Percentiles rank a stretch among this genome's conserved stretches.
Evolutionary conservation across 495 filamentous ascomycete species (phyloP).

Genomic region (Evernia prunastri): DNA sequence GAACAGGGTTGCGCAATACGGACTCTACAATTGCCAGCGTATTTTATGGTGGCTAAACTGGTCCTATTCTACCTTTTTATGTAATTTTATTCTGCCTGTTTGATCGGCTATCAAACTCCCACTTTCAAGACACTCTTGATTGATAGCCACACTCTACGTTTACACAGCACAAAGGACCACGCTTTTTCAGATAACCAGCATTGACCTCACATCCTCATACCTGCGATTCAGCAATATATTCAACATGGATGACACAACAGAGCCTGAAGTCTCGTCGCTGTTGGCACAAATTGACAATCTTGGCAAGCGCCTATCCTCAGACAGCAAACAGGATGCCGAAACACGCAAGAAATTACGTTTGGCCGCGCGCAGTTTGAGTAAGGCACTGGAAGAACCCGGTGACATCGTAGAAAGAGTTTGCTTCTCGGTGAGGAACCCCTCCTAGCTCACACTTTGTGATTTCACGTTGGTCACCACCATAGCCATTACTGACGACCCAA

Average conservation of each 20-base stretch:
- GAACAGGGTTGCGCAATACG: too few species aligned
- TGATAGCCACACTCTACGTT: background rate
- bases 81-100: too few species aligned
- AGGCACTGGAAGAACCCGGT: conserved; percentile 6
- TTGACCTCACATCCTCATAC: background rate
- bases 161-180: too few species aligned
- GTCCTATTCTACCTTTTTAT: too few species aligned
- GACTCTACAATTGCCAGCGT: too few species aligned
- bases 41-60: too few species aligned
- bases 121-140: background rate
- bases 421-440: background rate
- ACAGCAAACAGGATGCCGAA: background rate
- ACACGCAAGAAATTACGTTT: background rate
- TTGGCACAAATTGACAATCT: conserved; percentile 20
- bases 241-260: background rate
- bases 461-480: too few species aligned
- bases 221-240: background rate
- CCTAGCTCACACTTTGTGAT: too few species aligned
- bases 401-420: background rate
- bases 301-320: conserved; percentile 2
- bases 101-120: too few species aligned
- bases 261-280: background rate
- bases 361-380: background rate
- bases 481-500: background rate
- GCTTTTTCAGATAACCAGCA: too few species aligned